Evolutionary conservation across 2,329 filamentous ascomycete species (phyloP).

Genomic region (Esteya vermicola): DNA sequence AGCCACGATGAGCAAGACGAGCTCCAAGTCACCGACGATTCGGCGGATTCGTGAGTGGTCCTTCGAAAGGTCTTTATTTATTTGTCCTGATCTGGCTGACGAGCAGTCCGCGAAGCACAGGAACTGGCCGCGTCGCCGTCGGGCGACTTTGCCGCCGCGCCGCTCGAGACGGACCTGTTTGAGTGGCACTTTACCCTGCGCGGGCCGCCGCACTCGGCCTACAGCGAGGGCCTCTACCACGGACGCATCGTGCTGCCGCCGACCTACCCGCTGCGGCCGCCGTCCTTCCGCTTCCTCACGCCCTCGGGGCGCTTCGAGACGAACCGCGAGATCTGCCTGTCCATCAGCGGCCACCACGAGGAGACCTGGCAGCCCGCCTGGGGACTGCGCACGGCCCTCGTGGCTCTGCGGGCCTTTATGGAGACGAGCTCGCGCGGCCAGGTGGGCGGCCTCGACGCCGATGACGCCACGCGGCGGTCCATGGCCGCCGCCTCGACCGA

Average conservation of each 20-base stretch:
- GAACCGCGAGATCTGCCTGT: conserved; percentile 92
- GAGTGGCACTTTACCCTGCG: conserved; percentile 99
- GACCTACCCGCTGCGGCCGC: conserved; percentile 80
- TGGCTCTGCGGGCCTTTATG: conserved; percentile 78
- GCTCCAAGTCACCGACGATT: conserved; percentile 70
- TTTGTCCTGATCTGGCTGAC: conserved; percentile 9
- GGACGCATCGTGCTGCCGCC: conserved; percentile 85
- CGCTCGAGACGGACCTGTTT: conserved; percentile 80
- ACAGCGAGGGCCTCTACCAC: conserved; percentile 77
- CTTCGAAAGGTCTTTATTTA: neutral
- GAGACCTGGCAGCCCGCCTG: conserved; percentile 98
- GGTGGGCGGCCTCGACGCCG: conserved; percentile 74
- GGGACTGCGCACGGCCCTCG: conserved; percentile 82
- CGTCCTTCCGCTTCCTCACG: conserved; percentile 89
- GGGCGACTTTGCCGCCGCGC: conserved; percentile 70
- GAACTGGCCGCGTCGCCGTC: conserved; percentile 73
- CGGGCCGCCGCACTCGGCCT: conserved; percentile 70
- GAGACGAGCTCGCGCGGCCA: conserved; percentile 79
- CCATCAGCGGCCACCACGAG: conserved; percentile 88
- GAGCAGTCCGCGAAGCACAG: conserved; percentile 70
- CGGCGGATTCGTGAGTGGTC: conserved; percentile 59
- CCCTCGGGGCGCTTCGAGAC: conserved; percentile 87
- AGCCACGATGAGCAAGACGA: conserved; percentile 33
- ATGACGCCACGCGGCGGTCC: conserved; percentile 47
- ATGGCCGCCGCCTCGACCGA: conserved; percentile 52